phyloP scores from a whole-genome alignment of 2,329 filamentous ascomycete genomes.

The Daldinia eschscholtzii region DNA sequence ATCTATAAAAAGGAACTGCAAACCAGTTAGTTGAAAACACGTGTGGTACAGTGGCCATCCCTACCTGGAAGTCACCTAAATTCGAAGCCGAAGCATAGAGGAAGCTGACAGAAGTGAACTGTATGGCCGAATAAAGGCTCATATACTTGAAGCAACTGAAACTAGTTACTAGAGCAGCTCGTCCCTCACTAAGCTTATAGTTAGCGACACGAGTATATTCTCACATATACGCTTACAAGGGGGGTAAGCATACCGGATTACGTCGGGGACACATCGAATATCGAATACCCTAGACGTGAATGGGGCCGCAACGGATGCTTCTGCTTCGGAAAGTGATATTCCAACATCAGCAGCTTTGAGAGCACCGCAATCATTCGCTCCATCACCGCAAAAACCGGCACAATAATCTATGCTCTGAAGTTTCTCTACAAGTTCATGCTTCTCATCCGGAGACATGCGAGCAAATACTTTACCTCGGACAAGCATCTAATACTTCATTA shows the following conservation, averaged over 20 bases:
- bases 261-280: constrained; percentile 92
- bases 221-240: background rate
- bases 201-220: constrained; percentile 36
- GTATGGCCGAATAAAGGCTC: constrained; percentile 98
- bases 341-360: constrained; percentile 97
- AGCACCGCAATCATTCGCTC: constrained; percentile 96
- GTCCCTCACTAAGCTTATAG: constrained; percentile 75
- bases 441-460: constrained; percentile 98
- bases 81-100: constrained; percentile 95
- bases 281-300: constrained; percentile 97
- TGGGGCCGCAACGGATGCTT: constrained; percentile 97
- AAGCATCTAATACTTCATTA: constrained; percentile 76
- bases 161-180: constrained; percentile 95
- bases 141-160: constrained; percentile 99
- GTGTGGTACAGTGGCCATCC: constrained; percentile 6
- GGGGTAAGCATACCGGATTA: constrained; percentile 74
- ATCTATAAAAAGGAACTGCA: constrained; percentile 91
- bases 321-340: constrained; percentile 95
- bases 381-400: constrained; percentile 95
- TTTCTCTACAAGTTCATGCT: constrained; percentile 97
- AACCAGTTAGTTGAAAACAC: constrained; percentile 22
- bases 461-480: constrained; percentile 93
- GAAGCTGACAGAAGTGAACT: constrained; percentile 97
- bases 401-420: constrained; percentile 96
- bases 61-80: constrained; percentile 90